Base-by-base conservation (phyloP, 2,329 filamentous ascomycete genomes). In the Talaromyces sp. region DNA sequence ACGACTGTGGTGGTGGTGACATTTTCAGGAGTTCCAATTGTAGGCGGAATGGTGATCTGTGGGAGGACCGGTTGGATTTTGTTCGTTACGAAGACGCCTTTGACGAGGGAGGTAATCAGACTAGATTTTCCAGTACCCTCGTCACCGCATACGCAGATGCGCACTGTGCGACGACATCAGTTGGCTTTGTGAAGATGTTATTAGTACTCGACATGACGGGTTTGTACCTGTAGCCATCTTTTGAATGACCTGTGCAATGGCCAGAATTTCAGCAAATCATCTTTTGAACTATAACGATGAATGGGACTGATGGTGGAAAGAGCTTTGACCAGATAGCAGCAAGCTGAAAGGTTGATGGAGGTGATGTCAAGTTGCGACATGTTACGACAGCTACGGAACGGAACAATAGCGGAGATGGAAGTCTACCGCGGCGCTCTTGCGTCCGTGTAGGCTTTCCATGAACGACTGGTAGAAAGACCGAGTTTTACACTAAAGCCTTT, bases 31-130 rank as follows among this genome's bases (percentile, higher is more conserved):
- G 93, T 96, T 64, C 92, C 92, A 68, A 96, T 90, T 70, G 88
- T 93, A 23, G 93, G 93, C 44, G 93, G 93, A 40, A 99, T 92
- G 28, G 93, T 97, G 68, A 99, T 96, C 74, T 93, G 91, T 23
- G 95, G 95, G 9, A 99, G 87, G 65, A 98, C 90, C 14, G 93
- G 86, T 75, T 97, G 93, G 72, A 99, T 97, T 80, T 96, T 96
- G 78, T 91, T 91, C 67, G 90, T 91, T 70, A 98, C 91, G 77
- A 98, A 99, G 76, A 93, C 90, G 75, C 97, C 93, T 75, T 98
- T 98, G 75, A 99, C 93, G 42, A 99, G 87, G 63, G 92, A 96
- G 62, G 93, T 95, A 73, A 96, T 96, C 75, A 96, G 84, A 76
- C 91, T 95, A 64, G 90, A 95, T 80, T 96, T 96, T 70, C 92